A percentile compares a stretch with the other conserved stretches of the same genome.
Evolutionary conservation across 2,329 filamentous ascomycete species (phyloP).

Genomic region (Neospermospora avenae): DNA sequence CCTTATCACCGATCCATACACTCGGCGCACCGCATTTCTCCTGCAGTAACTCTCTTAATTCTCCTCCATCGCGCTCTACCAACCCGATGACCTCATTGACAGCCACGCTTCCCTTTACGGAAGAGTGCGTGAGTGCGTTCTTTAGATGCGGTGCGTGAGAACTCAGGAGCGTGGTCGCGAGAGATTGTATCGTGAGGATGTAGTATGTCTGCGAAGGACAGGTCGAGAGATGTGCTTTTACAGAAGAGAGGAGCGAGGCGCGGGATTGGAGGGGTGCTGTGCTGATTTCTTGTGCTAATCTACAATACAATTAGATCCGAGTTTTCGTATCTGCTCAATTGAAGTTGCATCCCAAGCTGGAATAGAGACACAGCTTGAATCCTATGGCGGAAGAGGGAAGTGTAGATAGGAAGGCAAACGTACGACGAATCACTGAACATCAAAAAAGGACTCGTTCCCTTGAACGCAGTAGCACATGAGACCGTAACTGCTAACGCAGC

Average conservation of each 20-base stretch:
- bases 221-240: constrained; percentile 49
- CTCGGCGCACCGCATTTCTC: constrained; percentile 44
- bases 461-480: constrained; percentile 67
- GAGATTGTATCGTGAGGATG: constrained; percentile 72
- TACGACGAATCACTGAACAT: constrained; percentile 65
- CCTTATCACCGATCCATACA: neutral
- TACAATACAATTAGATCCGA: neutral
- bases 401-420: constrained; percentile 7
- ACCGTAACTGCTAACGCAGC: constrained; percentile 52
- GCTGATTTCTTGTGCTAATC: constrained; percentile 11
- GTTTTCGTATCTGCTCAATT: neutral
- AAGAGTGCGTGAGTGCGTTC: constrained; percentile 35
- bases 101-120: constrained; percentile 25
- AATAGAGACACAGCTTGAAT: neutral
- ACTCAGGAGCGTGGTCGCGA: constrained; percentile 67
- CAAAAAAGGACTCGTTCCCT: constrained; percentile 84
- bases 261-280: constrained; percentile 25
- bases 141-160: constrained; percentile 45
- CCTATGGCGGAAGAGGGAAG: neutral
- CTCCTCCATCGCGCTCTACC: constrained; percentile 39
- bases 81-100: constrained; percentile 56
- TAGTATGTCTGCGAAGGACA: constrained; percentile 78
- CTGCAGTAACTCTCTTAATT: constrained; percentile 45
- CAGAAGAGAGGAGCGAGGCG: constrained; percentile 19
- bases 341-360: too few species aligned